Evolutionary conservation across 202 grass and related monocot species (phyloP).

Genomic region (Setaria viridis): DNA sequence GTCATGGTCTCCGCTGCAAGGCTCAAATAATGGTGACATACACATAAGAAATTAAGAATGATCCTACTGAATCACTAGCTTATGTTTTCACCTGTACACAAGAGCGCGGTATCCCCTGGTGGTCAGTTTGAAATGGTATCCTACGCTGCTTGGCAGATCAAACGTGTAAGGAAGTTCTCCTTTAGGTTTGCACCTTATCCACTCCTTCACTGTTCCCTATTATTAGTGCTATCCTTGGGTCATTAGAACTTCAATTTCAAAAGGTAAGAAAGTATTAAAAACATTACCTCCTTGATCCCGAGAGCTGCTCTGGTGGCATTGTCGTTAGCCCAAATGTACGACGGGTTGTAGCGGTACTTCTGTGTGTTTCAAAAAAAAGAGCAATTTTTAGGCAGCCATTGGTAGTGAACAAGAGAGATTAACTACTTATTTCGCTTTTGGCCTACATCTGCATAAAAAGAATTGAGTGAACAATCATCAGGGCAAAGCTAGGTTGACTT

Average conservation of each 20-base stretch:
- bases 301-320: conserved; percentile 51
- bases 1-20: conserved; percentile 71
- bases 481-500: neutral
- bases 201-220: conserved; percentile 27
- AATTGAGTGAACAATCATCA: neutral
- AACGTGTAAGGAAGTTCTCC: conserved; percentile 9
- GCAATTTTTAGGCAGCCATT: neutral
- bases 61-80: neutral
- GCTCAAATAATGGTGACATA: neutral
- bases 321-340: conserved; percentile 55
- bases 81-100: conserved; percentile 49
- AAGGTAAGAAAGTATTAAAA: neutral
- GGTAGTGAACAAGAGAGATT: neutral
- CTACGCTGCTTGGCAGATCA: conserved; percentile 46
- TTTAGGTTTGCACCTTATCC: conserved; percentile 41
- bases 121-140: conserved; percentile 52
- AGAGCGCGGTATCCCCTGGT: conserved; percentile 57
- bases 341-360: conserved; percentile 36
- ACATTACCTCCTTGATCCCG: conserved; percentile 55
- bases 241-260: neutral
- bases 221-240: neutral
- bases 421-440: too few relatives aligned
- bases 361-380: conserved; percentile 36
- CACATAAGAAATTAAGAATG: too few relatives aligned
- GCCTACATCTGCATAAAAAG: too few relatives aligned